Evolutionary conservation across 2,329 filamentous ascomycete genomes (phyloP), one percentile per base, ranked within the genome.

Genomic region (Fusarium duplospermum): DNA sequence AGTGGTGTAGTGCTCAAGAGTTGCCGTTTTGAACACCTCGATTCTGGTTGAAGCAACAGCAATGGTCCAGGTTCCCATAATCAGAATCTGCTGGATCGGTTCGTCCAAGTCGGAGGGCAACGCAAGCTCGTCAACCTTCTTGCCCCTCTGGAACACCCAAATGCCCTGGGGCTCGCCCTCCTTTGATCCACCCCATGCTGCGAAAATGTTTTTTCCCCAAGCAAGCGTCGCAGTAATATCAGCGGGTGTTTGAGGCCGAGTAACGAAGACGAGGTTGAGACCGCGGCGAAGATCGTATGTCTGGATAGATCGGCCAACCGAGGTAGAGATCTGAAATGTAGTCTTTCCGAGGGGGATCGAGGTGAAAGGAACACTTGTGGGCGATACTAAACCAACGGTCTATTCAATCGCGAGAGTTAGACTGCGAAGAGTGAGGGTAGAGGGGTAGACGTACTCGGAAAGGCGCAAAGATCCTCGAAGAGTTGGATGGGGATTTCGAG

Each of bases 261-360:
- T 98, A 70, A 99, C 90, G 83, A 99, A 99, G 79, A 98, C 91
- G 59, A 99, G 90, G 78, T 97, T 96, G 70, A 99, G 89, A 56
- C 96, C 96, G 78, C 92, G 91, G 82, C 93, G 94, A 71, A 99
- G 86, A 81, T 99, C 96, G 85, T 99, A 99, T 0, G 96, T 99
- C 84, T 99, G 96, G 56, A 99, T 89, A 68, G 93, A 94, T 78
- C 92, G 90, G 72, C 96, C 96, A 71, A 97, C 93, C 0, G 94
- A 98, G 33, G 96, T 99, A 36, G 96, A 98, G 83, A 99, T 94
- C 82, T 99, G 96, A 81, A 98, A 99, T 4, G 95, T 97, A 1
- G 94, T 96, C 84, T 97, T 98, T 67, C 96, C 96, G 18, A 98
- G 87, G 1, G 96, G 93, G 35, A 97, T 89, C 7, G 93, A 93